A percentile compares a stretch with the other conserved stretches of the same genome.
Evolutionary conservation across 108 stramenopile species (phyloP).

Genomic region (Fistulifera solaris): DNA sequence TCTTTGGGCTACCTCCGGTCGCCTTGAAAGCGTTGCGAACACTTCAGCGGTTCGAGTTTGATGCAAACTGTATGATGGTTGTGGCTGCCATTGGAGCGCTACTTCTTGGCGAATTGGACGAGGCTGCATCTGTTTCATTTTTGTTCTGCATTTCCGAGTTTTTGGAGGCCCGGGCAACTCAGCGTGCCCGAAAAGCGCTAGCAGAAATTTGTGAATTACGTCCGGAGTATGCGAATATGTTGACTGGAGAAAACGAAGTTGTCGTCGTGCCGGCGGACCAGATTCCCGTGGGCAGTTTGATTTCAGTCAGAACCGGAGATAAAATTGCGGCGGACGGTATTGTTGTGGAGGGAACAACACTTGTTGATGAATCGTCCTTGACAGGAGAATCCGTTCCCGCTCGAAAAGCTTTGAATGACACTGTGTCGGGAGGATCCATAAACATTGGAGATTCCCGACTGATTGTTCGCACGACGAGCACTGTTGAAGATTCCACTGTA

Average conservation of each 20-base stretch:
- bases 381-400: constrained; percentile 85
- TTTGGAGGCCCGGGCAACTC: constrained; percentile 64
- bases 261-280: constrained; percentile 62
- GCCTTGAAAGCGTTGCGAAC: constrained; percentile 65
- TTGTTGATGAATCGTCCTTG: constrained; percentile 89
- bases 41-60: constrained; percentile 26
- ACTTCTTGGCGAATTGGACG: constrained; percentile 60
- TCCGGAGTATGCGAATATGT: constrained; percentile 78
- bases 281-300: constrained; percentile 61
- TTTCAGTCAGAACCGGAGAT: constrained; percentile 86
- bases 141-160: constrained; percentile 77
- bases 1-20: constrained; percentile 75
- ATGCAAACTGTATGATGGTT: constrained; percentile 91
- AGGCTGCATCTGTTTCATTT: constrained; percentile 82
- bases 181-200: constrained; percentile 65
- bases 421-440: constrained; percentile 75
- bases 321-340: constrained; percentile 91
- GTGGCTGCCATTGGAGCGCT: constrained; percentile 78
- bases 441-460: constrained; percentile 67
- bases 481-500: constrained; percentile 70
- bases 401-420: constrained; percentile 45
- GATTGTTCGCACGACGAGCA: constrained; percentile 56
- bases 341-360: constrained; percentile 70
- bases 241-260: constrained; percentile 43
- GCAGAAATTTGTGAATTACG: constrained; percentile 52